Evolutionary conservation across 768 basidiomycete species (phyloP), one percentile per base, ranked within the genome.

Genomic region (Collybia sp.): DNA sequence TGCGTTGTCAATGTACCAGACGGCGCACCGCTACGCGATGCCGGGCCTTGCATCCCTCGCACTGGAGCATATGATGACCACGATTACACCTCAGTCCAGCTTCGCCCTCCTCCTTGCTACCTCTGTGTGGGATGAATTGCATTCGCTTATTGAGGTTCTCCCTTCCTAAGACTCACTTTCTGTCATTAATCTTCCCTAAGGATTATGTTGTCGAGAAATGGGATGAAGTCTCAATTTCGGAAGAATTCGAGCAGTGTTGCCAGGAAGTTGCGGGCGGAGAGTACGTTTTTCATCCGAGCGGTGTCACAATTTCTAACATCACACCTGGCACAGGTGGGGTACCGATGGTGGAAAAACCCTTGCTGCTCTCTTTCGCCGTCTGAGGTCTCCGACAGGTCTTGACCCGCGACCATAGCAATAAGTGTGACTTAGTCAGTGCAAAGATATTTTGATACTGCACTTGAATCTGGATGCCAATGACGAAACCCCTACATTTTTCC

Each of bases 151-250:
- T 6, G 80, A 86, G 70, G 82, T 82, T 49, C 13, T 68, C 57
- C 43, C 38, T 53, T 16, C 44, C 47, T 3, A 57, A 25, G 52
- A 46, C n/a, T 45, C 48, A 33, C 30, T 34, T 25, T 48, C 31
- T 44, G 40, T 51, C 11, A 12, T 49, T 44, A 41, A 41, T 46
- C 13, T 20, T 53, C 31, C 36, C 50, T 1, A 51, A 84, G 77
- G 85, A 88, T 57, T 89, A 81, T 49, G 80, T 88, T 17, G 82
- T 88, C 1, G 78, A 83, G n/a, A 77, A 79, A 53, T 88, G 85
- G 85, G 79, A 81, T 36, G 80, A 82, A 46, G 83, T 87, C 6
- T 80, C 79, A 17, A 64, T 67, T 13, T 80, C 76, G 1, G 69
- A 70, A 8, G 83, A 83, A 53, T 85, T 87, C 54, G 84, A 86